Evolutionary conservation across 495 filamentous ascomycete genomes (phyloP), one percentile per base, ranked within the genome.

Genomic region (Podospora pseudopauciseta): DNA sequence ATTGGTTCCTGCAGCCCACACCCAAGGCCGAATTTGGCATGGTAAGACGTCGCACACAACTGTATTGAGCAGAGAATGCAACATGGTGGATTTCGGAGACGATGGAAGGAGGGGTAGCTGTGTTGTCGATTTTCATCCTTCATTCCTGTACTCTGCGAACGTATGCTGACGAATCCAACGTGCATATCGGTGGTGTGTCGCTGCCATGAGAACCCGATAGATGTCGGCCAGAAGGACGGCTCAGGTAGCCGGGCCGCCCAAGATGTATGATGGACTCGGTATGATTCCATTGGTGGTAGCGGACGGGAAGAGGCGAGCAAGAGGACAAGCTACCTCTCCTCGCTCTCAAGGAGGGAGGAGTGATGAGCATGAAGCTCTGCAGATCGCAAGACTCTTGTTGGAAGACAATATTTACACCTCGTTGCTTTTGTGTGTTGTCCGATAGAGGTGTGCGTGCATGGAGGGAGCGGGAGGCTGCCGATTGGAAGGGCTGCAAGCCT

Each of bases 401-500:
- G 23, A 23, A 58, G 39, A n/a, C 56, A 27, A 20, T 58, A 27
- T 27, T 27, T 49, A 49, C 39, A 49, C 39, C 18, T 27, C 32
- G 32, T 27, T 61, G 16, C 20, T 61, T 61, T 32, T 27, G 23
- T 27, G 6, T 18, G 5, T 32, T 27, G 6, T 58, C 61, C 61
- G 61, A 32, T 32, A 63, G 13, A 49, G 11, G 19, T 28, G 27
- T 39, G 20, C 16, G 27, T 39, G 20, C 16, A 27, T 61, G 61
- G 27, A 20, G n/a, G 30, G 28, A 18, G 30, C 61, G 61, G 61
- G 32, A 63, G n/a, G 61, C 20, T 63, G 61, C 61, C 61, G 61
- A 63, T 63, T 63, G 61, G 61, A 63, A 63, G 61, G 28, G 32
- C 30, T 63, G 61, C 27, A 63, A 44, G 61, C 30, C 32, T 28